Base-by-base conservation (phyloP, 78 protist genomes). In the Chrysochromulina tobinii region DNA sequence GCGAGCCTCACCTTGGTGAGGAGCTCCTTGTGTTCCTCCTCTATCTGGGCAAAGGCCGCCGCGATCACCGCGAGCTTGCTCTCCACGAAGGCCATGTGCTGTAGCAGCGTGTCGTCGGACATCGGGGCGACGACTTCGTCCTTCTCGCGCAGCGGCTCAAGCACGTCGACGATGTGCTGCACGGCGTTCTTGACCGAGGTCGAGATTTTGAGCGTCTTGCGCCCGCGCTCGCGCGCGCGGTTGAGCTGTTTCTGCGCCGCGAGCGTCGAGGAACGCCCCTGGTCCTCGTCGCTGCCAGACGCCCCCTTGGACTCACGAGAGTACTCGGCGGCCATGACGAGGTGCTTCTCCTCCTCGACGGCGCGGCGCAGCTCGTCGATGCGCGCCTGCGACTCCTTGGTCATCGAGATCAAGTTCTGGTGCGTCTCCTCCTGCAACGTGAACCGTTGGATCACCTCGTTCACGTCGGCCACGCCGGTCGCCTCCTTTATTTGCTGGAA, bases 401-500 rank as follows among this genome's bases (percentile, higher is more conserved):
- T 83, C 85, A 89, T 51, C 57, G 20, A 23, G 23, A 15, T 25
- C 14, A 94, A 79, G 57, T 25, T 18, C 50, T 48, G 11, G 68
- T 92, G 92, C 50, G 96, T 92, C n/a, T 91, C 94, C 55, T 86
- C 94, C 88, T 93, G 95, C 3, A 89, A 67, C 27, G 90, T 6
- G 81, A 95, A 96, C 61, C 85, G 79, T n/a, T 72, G 86, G 20
- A 94, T 89, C 68, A 96, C 95, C 51, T 93, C 96, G 53, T 88
- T 69, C 51, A 95, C 92, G 53, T 90, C 94, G 15, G 92, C 58
- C 27, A 91, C 94, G 17, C 96, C 94, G 11, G 97, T 96, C n/a
- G 95, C 97, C 61, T 95, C 96, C 90, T 93, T 84, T 51, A 96
- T 96, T n/a, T 69, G 38, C 15, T 68, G 85, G 87, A 93, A 94